phyloP scores from a whole-genome alignment of 2,329 filamentous ascomycete species.

The Clarireedia homoeocarpa region DNA sequence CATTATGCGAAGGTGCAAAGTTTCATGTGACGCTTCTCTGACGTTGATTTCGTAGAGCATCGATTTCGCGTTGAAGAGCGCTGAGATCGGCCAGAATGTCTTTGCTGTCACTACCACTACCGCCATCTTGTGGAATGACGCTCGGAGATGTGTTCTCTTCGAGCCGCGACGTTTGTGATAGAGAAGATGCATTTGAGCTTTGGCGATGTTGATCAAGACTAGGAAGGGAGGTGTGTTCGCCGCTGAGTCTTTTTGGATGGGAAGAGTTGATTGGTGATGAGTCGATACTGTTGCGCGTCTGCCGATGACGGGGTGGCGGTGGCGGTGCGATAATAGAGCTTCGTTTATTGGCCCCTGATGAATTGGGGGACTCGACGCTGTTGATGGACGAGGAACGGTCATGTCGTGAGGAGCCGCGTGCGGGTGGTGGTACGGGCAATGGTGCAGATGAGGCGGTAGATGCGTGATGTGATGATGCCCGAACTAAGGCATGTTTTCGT shows the following conservation, averaged over 20 bases:
- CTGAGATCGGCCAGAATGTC: slow-evolving; percentile 66
- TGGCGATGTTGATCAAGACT: slow-evolving; percentile 20
- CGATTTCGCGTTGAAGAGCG: slow-evolving; percentile 67
- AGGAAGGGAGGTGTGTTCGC: slow-evolving; percentile 17
- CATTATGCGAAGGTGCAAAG: background rate
- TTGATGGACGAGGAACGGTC: slow-evolving; percentile 21
- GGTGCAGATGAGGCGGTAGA: slow-evolving; percentile 26
- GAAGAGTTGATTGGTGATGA: slow-evolving; percentile 12
- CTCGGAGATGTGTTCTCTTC: slow-evolving; percentile 13
- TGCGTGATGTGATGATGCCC: slow-evolving; percentile 17
- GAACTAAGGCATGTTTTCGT: slow-evolving; percentile 22
- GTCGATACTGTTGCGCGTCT: slow-evolving; percentile 29
- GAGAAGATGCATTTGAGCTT: slow-evolving; percentile 18
- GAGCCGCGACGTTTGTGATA: slow-evolving; percentile 18
- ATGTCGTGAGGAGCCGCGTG: slow-evolving; percentile 20
- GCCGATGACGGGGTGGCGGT: slow-evolving; percentile 35
- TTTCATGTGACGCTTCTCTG: slow-evolving; percentile 8
- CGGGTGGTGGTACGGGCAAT: slow-evolving; percentile 36
- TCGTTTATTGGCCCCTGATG: slow-evolving; percentile 15
- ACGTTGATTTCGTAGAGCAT: slow-evolving; percentile 47
- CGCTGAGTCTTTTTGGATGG: slow-evolving; percentile 19
- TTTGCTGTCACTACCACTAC: slow-evolving; percentile 34
- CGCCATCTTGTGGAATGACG: slow-evolving; percentile 17
- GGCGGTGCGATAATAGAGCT: slow-evolving; percentile 24
- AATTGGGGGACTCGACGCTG: slow-evolving; percentile 19